These are phyloP conservation scores for Fusarium sp. DNA, from an alignment of 2,329 filamentous ascomycete species.

Conservation along the genomic window DNA sequence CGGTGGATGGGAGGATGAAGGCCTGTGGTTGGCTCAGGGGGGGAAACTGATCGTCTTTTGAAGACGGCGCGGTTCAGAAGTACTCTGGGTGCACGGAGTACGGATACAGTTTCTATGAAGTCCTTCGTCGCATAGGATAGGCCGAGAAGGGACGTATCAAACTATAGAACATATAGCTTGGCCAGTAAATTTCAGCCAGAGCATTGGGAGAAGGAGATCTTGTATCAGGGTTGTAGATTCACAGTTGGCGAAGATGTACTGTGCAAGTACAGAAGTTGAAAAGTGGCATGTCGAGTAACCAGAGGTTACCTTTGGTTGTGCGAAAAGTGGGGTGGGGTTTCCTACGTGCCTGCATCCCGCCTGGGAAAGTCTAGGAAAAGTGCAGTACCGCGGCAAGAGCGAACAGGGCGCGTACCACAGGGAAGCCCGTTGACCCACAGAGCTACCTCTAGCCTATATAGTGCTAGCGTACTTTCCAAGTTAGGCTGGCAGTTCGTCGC, in stretches of 20 bases:
- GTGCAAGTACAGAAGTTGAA: conserved; percentile 7
- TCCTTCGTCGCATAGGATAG: background rate
- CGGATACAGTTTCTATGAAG: background rate
- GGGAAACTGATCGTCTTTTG: conserved; percentile 22
- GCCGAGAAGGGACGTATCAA: background rate
- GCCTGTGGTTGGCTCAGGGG: conserved; percentile 28
- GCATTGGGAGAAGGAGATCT: background rate
- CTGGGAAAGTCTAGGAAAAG: conserved; percentile 10
- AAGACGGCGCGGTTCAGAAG: conserved; percentile 16
- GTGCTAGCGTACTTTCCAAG: conserved; percentile 16
- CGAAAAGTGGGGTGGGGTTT: conserved; percentile 10
- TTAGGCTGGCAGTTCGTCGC: conserved; percentile 26
- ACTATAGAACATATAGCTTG: background rate
- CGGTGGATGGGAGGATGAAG: conserved; percentile 34
- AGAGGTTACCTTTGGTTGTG: conserved; percentile 9
- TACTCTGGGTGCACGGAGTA: background rate
- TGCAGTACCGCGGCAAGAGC: conserved; percentile 42
- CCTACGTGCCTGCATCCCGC: conserved; percentile 9
- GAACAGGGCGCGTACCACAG: conserved; percentile 27
- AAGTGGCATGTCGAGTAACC: background rate
- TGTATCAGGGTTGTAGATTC: background rate
- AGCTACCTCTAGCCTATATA: conserved; percentile 9
- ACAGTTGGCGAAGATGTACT: background rate
- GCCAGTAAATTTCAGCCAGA: no score
- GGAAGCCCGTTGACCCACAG: conserved; percentile 17